Evolutionary conservation across 352 stramenopile species (phyloP).

Genomic region (Thalassiosira livingstoniorum): DNA sequence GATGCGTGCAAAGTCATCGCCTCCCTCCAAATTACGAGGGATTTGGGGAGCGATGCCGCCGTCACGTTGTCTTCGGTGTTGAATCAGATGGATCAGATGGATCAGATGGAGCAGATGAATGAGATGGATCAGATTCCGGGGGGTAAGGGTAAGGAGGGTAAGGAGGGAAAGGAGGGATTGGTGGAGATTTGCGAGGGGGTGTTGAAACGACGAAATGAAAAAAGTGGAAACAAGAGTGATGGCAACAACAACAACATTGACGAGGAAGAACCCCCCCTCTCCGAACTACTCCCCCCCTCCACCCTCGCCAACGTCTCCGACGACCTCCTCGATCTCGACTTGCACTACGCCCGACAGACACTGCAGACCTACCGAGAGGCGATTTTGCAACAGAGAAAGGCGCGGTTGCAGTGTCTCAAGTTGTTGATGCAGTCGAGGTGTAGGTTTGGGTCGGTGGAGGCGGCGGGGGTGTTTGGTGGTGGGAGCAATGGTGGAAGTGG

Average conservation of each 20-base stretch:
- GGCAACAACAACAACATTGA: too few species aligned
- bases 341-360: constrained; percentile 68
- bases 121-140: constrained; percentile 3
- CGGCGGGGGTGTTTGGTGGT: constrained; percentile 61
- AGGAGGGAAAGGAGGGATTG: too few species aligned
- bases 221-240: too few species aligned
- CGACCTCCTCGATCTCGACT: constrained; percentile 74
- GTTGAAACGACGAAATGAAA: too few species aligned
- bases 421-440: constrained; percentile 80
- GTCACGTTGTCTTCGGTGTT: constrained; percentile 68
- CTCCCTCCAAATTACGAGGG: constrained; percentile 80
- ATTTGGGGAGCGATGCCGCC: constrained; percentile 75
- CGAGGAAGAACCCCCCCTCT: neutral
- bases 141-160: too few species aligned
- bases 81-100: constrained; percentile 52
- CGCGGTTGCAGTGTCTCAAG: constrained; percentile 65
- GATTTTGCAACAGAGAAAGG: constrained; percentile 64
- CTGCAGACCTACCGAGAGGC: constrained; percentile 67
- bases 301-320: constrained; percentile 53
- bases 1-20: constrained; percentile 75
- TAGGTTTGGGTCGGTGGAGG: constrained; percentile 76
- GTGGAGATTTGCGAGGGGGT: too few species aligned
- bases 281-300: constrained; percentile 29
- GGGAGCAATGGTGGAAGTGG: constrained; percentile 2
- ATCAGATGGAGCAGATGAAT: constrained; percentile 33